A percentile compares a stretch with the other conserved stretches of the same genome.
phyloP scores from a whole-genome alignment of 75 land plant genomes.

The Chamaecyparis obtusa region DNA sequence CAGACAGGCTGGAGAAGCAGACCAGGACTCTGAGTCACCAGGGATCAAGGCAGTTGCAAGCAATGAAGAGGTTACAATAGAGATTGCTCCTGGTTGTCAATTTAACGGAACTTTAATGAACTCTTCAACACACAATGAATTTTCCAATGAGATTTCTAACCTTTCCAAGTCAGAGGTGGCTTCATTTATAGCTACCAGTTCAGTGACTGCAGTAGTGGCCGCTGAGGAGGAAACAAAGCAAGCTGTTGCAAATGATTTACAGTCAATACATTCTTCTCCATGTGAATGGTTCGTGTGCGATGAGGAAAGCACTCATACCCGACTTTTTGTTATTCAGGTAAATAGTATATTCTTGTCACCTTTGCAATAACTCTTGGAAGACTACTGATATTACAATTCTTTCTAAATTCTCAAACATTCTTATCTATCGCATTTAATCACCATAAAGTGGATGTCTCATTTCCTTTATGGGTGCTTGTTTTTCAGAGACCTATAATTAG shows the following conservation, averaged over 20 bases:
- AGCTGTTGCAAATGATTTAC: constrained; percentile 65
- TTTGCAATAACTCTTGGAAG: neutral
- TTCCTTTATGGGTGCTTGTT: neutral
- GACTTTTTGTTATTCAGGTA: constrained; percentile 85
- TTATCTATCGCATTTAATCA: neutral
- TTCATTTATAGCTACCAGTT: constrained; percentile 45
- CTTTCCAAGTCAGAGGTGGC: constrained; percentile 27
- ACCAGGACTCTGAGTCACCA: neutral
- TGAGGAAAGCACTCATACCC: constrained; percentile 49
- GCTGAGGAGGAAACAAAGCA: constrained; percentile 80
- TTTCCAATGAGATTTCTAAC: constrained; percentile 8
- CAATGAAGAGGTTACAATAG: neutral
- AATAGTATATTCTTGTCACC: neutral
- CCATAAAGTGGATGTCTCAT: neutral
- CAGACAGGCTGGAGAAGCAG: neutral
- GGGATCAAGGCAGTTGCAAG: neutral
- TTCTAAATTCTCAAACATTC: neutral
- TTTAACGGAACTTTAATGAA: neutral
- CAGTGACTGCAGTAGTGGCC: constrained; percentile 68
- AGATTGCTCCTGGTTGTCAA: neutral
- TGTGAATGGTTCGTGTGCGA: constrained; percentile 97
- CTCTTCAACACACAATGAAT: neutral
- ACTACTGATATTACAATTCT: neutral
- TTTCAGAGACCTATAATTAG: neutral
- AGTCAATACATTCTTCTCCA: constrained; percentile 56